Conservation (phyloP, 2,329 filamentous ascomycete genomes). For the Calonectria ilicicola region DNA sequence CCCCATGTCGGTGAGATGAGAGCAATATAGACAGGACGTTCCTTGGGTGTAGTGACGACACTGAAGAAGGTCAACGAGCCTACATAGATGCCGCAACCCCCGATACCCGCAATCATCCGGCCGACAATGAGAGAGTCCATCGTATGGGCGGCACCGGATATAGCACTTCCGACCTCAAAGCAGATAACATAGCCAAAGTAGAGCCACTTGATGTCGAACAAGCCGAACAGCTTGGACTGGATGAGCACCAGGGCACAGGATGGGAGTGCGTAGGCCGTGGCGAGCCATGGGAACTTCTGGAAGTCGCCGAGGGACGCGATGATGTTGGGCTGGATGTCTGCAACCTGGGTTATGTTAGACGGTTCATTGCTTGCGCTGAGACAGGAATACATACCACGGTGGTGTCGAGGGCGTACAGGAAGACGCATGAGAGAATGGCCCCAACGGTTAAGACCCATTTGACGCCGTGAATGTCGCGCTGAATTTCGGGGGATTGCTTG, state of each 20-base stretch:
- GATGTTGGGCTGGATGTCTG: not conserved
- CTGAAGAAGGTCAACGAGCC: not conserved
- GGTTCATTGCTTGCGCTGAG: rapidly evolving
- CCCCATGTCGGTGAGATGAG: not conserved
- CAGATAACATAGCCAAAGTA: not conserved
- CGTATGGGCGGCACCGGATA: not conserved
- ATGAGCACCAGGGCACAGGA: not conserved
- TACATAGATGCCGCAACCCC: not conserved
- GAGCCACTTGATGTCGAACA: not conserved
- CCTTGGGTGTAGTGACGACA: not conserved
- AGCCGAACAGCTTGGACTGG: not conserved
- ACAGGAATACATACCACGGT: not conserved
- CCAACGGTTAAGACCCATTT: not conserved
- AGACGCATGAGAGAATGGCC: not conserved
- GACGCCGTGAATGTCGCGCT: not conserved
- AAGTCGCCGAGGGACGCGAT: not conserved
- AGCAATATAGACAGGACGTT: not conserved
- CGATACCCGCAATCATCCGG: not conserved
- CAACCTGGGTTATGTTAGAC: not conserved
- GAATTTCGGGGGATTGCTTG: not conserved
- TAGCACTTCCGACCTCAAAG: not conserved
- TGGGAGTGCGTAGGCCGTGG: not conserved
- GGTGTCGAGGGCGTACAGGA: not conserved
- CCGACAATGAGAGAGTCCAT: not conserved
- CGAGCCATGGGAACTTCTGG: not conserved